Base-by-base conservation (phyloP, 1,284 basidiomycete genomes). In the Cryptococcus neoformans region DNA sequence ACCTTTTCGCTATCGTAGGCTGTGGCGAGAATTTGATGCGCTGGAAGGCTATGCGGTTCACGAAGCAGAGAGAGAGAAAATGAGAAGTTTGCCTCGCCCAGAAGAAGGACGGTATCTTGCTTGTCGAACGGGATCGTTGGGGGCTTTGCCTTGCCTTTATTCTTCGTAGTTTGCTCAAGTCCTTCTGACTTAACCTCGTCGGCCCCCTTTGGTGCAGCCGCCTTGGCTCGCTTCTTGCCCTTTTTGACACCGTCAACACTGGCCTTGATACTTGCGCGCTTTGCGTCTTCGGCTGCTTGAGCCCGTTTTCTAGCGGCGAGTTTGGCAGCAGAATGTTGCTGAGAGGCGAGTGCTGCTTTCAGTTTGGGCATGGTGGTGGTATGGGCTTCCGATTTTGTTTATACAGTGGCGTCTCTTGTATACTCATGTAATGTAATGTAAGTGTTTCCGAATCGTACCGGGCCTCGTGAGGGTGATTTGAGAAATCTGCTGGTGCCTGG, bases 81-180 rank as follows among this genome's bases (percentile, higher is more conserved):
- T 1, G 92, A 95, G 68, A 99, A 98, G 75, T 98, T 93, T 34
- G 90, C 82, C 79, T 98, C 94, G n/a, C 95, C 94, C 50, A 98
- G 80, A 40, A 97, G 83, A 12, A 98, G 82, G 48, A 98, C 87
- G 44, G 80, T 86, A 72, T 97, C 91, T 35, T 85, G 85, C 0
- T 82, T 67, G 4, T 74, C 78, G 76, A 94, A 92, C 0, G 92
- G 92, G n/a, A 89, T 70, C 1, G 70, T 74, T 51, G 58, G 48
- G 63, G 65, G 51, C 92, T 90, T 74, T 92, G 93, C 70, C 53
- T 54, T 58, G 41, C 21, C 28, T 55, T 52, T 59, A 47, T 39
- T 48, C 54, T 41, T 53, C 49, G 49, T 7, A 28, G 17, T 8
- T 16, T 12, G n/a, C 16, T 8, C 48, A 16, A 16, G 11, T 9